phyloP scores from a whole-genome alignment of 208 protist species.

The Lotmaria passim region DNA sequence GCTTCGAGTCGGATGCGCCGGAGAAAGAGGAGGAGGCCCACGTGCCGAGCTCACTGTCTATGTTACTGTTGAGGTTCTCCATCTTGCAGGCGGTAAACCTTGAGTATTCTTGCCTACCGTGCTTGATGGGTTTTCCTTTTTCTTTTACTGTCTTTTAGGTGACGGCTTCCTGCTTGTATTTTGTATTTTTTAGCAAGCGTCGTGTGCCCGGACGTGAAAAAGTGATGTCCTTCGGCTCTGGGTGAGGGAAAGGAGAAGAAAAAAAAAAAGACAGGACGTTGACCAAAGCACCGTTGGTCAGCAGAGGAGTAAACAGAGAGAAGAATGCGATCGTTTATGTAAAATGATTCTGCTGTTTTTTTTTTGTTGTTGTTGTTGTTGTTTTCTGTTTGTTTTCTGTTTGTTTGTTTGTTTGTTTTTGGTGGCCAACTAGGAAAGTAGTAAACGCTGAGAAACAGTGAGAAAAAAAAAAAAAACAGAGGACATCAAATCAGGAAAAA shows the following conservation, averaged over 20 bases:
- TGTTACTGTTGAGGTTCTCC: constrained; percentile 9
- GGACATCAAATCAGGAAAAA: constrained; percentile 8
- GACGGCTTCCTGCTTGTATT: too few relatives aligned
- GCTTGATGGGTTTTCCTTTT: background rate
- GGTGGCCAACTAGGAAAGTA: too few relatives aligned
- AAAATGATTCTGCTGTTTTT: too few relatives aligned
- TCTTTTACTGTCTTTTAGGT: background rate
- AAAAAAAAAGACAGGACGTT: constrained; percentile 14
- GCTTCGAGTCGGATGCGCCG: background rate
- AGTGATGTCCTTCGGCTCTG: too few relatives aligned
- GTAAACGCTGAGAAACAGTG: too few relatives aligned
- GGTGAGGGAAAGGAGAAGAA: background rate
- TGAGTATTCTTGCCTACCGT: too few relatives aligned
- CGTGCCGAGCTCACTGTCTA: background rate
- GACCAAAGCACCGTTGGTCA: background rate
- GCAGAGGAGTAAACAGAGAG: too few relatives aligned
- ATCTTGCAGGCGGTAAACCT: too few relatives aligned
- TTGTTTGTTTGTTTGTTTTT: too few relatives aligned
- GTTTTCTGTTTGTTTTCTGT: background rate
- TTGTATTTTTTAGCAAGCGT: too few relatives aligned
- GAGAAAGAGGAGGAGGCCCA: constrained; percentile 9
- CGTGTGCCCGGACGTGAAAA: too few relatives aligned
- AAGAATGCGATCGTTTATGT: too few relatives aligned
- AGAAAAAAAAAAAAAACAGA: constrained; percentile 11
- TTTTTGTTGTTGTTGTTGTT: background rate